A percentile compares a stretch with the other conserved stretches of the same genome.
These are phyloP conservation scores for Populus deltoides DNA, from an alignment of 345 rosid genomes.

Conservation along the genomic window DNA sequence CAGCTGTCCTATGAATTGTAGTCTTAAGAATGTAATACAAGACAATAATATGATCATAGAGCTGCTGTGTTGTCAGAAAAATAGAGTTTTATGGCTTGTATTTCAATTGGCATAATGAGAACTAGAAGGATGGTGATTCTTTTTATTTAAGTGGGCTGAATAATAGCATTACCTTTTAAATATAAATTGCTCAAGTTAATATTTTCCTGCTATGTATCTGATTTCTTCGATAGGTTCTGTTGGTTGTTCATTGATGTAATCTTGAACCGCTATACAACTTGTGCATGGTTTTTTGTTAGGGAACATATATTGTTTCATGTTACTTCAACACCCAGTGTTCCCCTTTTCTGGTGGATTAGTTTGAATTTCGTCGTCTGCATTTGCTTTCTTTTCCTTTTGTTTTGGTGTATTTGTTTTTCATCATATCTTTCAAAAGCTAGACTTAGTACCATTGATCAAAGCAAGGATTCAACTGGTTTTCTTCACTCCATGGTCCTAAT, in stretches of 20 bases:
- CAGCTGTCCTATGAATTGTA: not conserved
- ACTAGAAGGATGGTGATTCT: not conserved
- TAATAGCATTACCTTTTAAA: not conserved
- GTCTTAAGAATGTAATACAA: not conserved
- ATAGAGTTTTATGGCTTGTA: not conserved
- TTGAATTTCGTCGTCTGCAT: not conserved
- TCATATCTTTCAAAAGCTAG: not conserved
- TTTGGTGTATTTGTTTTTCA: not conserved
- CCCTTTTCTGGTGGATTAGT: not conserved
- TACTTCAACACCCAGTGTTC: not conserved
- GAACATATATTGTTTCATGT: not conserved
- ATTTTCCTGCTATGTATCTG: not conserved
- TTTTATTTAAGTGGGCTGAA: not conserved
- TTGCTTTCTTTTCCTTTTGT: not conserved
- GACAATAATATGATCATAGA: not conserved
- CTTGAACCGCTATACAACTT: not conserved
- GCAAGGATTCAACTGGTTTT: not conserved
- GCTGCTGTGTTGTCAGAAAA: not conserved
- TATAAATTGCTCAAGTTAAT: not conserved
- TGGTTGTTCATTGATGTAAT: not conserved
- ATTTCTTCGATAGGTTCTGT: not conserved
- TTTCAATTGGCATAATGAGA: not conserved
- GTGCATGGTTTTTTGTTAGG: not conserved
- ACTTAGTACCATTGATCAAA: not conserved
- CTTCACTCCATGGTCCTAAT: not conserved